A percentile compares a stretch with the other conserved stretches of the same genome.
Evolutionary conservation across 345 rosid genomes (phyloP).

Genomic region (Aquilaria sinensis): DNA sequence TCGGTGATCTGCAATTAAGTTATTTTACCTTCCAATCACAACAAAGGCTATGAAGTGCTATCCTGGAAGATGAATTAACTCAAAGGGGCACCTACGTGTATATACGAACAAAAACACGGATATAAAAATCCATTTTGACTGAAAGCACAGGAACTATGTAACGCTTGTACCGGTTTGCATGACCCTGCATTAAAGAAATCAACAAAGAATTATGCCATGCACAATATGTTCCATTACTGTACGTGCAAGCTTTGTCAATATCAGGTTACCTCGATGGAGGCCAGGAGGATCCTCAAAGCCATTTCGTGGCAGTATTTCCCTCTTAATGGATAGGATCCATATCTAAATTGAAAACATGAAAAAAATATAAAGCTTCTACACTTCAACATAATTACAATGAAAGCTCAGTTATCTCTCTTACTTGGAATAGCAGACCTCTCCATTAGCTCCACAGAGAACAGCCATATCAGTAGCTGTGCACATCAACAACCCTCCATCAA

Average conservation of each 20-base stretch:
- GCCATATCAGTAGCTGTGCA: conserved; percentile 99
- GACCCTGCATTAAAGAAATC: conserved; percentile 57
- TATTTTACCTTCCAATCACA: conserved; percentile 16
- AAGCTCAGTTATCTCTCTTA: conserved; percentile 37
- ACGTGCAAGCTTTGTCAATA: not conserved
- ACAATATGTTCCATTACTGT: not conserved
- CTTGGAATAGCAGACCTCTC: conserved; percentile 99
- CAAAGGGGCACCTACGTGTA: conserved; percentile 62
- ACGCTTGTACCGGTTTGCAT: conserved; percentile 97
- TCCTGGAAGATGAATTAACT: conserved; percentile 4
- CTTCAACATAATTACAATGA: conserved; percentile 8
- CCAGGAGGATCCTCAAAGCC: conserved; percentile 97
- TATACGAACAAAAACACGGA: conserved; percentile 89
- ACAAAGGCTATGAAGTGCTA: not conserved
- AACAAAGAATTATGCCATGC: conserved; percentile 2
- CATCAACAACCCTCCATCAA: conserved; percentile 93
- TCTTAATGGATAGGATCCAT: conserved; percentile 89
- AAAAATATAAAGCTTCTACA: conserved; percentile 16
- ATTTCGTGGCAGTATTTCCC: conserved; percentile 98
- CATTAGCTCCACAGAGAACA: conserved; percentile 95
- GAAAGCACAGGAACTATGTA: conserved; percentile 94
- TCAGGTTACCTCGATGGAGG: conserved; percentile 80
- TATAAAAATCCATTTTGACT: conserved; percentile 94
- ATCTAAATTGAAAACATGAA: conserved; percentile 41
- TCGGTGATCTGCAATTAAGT: conserved; percentile 73